Base-by-base conservation (phyloP, 2,329 filamentous ascomycete species). In the Beauveria sp. region DNA sequence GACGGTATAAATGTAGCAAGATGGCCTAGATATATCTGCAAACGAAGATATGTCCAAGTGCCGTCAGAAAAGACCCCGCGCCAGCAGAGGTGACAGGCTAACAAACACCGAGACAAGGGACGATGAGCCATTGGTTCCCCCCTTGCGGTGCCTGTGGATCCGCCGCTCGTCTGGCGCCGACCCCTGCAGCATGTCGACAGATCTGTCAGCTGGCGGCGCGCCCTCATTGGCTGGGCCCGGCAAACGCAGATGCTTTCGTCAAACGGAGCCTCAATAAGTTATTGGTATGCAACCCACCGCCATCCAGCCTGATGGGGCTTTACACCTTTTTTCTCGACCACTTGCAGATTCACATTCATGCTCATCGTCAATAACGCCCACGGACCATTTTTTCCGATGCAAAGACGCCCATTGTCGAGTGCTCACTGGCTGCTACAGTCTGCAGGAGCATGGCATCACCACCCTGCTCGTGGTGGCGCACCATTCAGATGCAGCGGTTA, bases 111-210 rank as follows among this genome's bases (percentile, higher is more conserved):
- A 51, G 9, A 51, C 49, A 47, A 14, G 45, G 45, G 22, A 26
- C 22, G 20, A 16, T 22, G 24, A 16, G 45, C 45, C 45, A 53
- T n/a, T 22, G 18, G 28, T 18, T 28, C 8, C 34, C 34, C 34
- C 34, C 34, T 38, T 14, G 34, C 34, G 14, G 14, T 16, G 12
- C 10, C n/a, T 53, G 50, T 40, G 30, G 28, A 38, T 20, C 30
- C 26, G 30, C 22, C 8, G 18, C 3, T 22, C 34, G 34, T 40
- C n/a, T 54, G 38, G 22, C 40, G 24, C 28, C 30, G n/a, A 14
- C 50, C 46, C 45, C 57, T 60, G 57, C 57, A 60, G 24, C 57
- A 26, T 26, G 34, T 46, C 38, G 46, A 38, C 40, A 60, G 57
- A 53, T 60, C 57, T 43, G 57, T 50, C 40, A 40, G 57, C 49